Base-by-base conservation (phyloP, 2,329 filamentous ascomycete genomes). In the Trichothecium roseum region DNA sequence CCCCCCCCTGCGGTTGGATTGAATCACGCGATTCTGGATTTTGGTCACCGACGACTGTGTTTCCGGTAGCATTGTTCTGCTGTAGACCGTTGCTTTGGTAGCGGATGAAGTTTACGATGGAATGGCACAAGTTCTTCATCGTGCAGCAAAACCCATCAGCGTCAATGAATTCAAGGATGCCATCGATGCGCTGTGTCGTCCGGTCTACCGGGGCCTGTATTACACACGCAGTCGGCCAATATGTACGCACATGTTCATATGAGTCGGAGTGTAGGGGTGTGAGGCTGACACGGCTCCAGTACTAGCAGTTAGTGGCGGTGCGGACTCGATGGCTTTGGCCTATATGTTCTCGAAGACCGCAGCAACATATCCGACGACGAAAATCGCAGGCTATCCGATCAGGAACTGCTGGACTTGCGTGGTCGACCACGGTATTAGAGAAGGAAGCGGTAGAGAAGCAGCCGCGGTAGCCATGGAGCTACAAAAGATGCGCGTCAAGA, bases 321-420 rank as follows among this genome's bases (percentile, higher is more conserved):
- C 91, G 28, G 91, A 98, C 57, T 96, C 89, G n/a, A 98, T 96
- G 88, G 89, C 89, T 18, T 66, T 98, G 40, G 86, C 87, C 37
- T 78, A 68, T 40, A 69, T 96, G 26, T 84, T 83, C 52, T 69
- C 66, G 33, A 57, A 63, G 31, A 48, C 71, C 26, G 56, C 58
- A 27, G 52, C 41, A 3, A 40, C 42, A 3, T 49, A 62, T 31
- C 50, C 49, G 3, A 39, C 45, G 18, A 48, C 64, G 42, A 57
- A 44, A 30, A 50, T 75, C 18, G 60, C 59, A 24, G 69, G 69
- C 46, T 64, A 68, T 40, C 59, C 63, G 12, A 48, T 64, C 27
- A 42, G 46, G 9, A 45, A 48, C 28, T 66, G 69, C 38, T 47
- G 56, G 20, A 68, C 59, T 30, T 44, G 75, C 34, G 57, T 80